phyloP scores from a whole-genome alignment of 2,329 filamentous ascomycete species.

The Sporothrix protearum region DNA sequence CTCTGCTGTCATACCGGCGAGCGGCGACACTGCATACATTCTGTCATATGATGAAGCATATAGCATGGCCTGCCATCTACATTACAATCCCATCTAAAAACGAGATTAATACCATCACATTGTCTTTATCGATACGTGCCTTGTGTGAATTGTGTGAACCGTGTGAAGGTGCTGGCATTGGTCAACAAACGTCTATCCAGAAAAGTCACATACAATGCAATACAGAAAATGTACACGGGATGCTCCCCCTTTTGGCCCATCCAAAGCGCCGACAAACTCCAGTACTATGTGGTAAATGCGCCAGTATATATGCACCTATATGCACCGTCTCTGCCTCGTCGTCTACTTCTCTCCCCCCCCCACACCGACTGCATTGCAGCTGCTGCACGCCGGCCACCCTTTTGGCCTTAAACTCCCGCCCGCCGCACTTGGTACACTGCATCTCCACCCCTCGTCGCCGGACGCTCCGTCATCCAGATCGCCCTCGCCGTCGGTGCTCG shows the following conservation, averaged over 20 bases:
- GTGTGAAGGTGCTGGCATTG: not conserved
- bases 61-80: not conserved
- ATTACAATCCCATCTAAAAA: not conserved
- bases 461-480: conserved; percentile 4
- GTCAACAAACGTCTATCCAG: not conserved
- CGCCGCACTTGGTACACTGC: conserved; percentile 57
- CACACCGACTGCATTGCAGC: conserved; percentile 60
- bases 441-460: conserved; percentile 36
- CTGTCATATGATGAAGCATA: not conserved
- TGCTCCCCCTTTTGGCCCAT: not conserved
- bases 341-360: conserved; percentile 29
- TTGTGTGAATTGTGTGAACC: not conserved
- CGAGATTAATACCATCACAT: not conserved
- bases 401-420: conserved; percentile 60
- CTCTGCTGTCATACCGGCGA: not conserved
- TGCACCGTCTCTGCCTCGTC: not conserved
- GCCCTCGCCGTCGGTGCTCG: conserved; percentile 37
- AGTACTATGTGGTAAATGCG: too few relatives aligned
- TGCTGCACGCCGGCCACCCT: conserved; percentile 52
- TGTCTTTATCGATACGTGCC: not conserved
- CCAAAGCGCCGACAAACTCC: not conserved
- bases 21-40: not conserved
- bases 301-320: not conserved
- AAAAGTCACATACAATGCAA: not conserved
- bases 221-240: not conserved